Evolutionary conservation across 805 yeast species (phyloP).

Genomic region (Saccharomycopsis synnaedendra): DNA sequence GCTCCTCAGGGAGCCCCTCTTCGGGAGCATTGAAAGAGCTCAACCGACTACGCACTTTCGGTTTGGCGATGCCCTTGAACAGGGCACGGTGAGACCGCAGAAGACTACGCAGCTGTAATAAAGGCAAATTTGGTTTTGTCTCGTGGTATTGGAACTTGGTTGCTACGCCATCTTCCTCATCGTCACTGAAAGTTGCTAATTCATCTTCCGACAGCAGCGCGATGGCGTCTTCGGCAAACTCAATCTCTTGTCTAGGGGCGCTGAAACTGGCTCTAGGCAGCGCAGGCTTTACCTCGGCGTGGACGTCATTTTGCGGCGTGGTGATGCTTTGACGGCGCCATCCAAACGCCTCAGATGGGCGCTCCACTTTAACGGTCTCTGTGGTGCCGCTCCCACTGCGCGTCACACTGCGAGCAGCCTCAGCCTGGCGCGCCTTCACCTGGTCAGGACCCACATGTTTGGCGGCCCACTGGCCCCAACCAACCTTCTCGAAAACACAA

Average conservation of each 20-base stretch:
- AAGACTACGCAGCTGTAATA: constrained; percentile 9
- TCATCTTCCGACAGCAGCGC: constrained; percentile 25
- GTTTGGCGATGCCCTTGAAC: constrained; percentile 7
- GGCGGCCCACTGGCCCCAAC: constrained; percentile 98
- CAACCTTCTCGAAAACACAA: constrained; percentile 80
- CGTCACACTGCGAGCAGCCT: not conserved
- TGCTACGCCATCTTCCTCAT: constrained; percentile 15
- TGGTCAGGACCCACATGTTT: constrained; percentile 31
- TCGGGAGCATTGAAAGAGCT: constrained; percentile 11
- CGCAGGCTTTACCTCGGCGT: constrained; percentile 19
- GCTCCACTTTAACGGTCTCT: constrained; percentile 6
- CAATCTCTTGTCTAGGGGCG: constrained; percentile 20
- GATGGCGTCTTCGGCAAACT: constrained; percentile 27
- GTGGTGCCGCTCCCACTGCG: constrained; percentile 4
- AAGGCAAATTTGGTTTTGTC: constrained; percentile 2
- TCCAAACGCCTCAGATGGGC: constrained; percentile 15
- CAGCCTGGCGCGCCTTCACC: constrained; percentile 19
- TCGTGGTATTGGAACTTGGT: constrained; percentile 15
- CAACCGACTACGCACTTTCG: constrained; percentile 12
- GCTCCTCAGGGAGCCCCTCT: not conserved
- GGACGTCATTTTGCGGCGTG: constrained; percentile 13
- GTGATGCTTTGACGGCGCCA: constrained; percentile 16
- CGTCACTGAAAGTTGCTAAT: constrained; percentile 21
- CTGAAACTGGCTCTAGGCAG: constrained; percentile 13
- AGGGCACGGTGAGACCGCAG: constrained; percentile 13